Evolutionary conservation across 2,329 filamentous ascomycete species (phyloP), one percentile per base, ranked within the genome.

Genomic region (Trichophyton rubrum): DNA sequence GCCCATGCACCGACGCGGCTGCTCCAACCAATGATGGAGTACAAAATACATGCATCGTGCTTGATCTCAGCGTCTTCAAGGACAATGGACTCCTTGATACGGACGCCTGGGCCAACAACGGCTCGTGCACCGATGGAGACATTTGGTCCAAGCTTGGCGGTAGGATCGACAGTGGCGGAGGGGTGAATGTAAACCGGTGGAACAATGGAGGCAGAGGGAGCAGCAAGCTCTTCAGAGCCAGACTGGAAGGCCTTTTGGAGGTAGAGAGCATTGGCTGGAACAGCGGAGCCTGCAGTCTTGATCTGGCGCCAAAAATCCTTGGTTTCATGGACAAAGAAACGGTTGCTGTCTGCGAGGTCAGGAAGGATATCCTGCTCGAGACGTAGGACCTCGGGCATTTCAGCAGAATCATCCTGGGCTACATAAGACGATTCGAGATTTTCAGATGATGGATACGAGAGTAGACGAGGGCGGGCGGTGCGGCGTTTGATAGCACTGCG

Each of bases 281-380:
- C 90, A 57, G 93, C 93, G 4, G 92, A 97, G 62, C 93, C 93
- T 62, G 93, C 93, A 1, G 93, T 96, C 83, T 99, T 99, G 83
- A 99, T 97, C 80, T 99, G 93, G 68, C 93, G 90, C 93, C 93
- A 99, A 76, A 99, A 99, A 74, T 97, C 93, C 79, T 95, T 95
- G 66, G 92, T 97, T 79, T 99, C 93, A 74, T 96, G 88, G 35
- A 97, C 93, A 76, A 90, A 97, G 80, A 99, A 99, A 74, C 93
- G 89, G 78, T 95, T 93, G 82, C 85, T 96, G 76, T 97, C 93
- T 63, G 93, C 92, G 70, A 97, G 85, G 70, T 97, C 92, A 58
- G 90, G 88, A 62, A 99, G 82, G 59, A 97, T 96, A 72, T 99
- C 93, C 78, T 97, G 93, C 78, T 99, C 93, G 61, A 99, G 82